Percentiles rank a stretch among this genome's conserved stretches.
These are phyloP conservation scores for Scopulariopsis brevicaulis DNA, from an alignment of 2,329 filamentous ascomycete genomes.

Conservation along the genomic window DNA sequence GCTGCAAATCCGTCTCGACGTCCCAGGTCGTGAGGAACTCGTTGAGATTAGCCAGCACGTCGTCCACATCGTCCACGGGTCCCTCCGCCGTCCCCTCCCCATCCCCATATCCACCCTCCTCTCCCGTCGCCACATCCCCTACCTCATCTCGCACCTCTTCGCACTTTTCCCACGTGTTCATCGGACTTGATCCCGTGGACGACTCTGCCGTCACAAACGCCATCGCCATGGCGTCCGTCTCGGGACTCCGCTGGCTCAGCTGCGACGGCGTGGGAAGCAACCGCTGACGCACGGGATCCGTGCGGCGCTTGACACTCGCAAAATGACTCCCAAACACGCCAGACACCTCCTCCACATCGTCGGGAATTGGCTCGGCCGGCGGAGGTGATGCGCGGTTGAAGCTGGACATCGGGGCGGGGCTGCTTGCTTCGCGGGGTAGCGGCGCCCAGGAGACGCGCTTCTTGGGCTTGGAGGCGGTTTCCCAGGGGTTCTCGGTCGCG, in stretches of 20 bases:
- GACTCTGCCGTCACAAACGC: constrained; percentile 34
- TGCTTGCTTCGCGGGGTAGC: background rate
- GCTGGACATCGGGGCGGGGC: background rate
- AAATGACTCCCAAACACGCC: constrained; percentile 36
- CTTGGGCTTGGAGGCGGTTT: constrained; percentile 10
- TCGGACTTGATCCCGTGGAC: background rate
- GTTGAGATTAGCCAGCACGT: constrained; percentile 32
- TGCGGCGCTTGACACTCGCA: constrained; percentile 25
- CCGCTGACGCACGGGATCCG: constrained; percentile 16
- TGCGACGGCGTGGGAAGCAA: constrained; percentile 31
- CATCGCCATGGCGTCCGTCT: constrained; percentile 33
- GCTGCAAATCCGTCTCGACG: constrained; percentile 16
- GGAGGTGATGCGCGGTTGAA: constrained; percentile 28
- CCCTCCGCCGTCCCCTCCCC: background rate
- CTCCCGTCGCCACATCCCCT: background rate
- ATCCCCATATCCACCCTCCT: background rate
- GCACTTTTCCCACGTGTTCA: background rate
- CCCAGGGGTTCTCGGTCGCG: constrained; percentile 11
- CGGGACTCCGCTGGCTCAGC: constrained; percentile 24
- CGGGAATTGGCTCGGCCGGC: constrained; percentile 20
- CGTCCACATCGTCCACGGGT: constrained; percentile 29
- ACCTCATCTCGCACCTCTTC: constrained; percentile 4
- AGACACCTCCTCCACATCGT: constrained; percentile 21
- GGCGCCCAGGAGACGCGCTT: constrained; percentile 26
- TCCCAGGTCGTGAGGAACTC: constrained; percentile 29